Evolutionary conservation across 169 alveolate species (phyloP), one percentile per base, ranked within the genome.

Genomic region (Babesia sp.): DNA sequence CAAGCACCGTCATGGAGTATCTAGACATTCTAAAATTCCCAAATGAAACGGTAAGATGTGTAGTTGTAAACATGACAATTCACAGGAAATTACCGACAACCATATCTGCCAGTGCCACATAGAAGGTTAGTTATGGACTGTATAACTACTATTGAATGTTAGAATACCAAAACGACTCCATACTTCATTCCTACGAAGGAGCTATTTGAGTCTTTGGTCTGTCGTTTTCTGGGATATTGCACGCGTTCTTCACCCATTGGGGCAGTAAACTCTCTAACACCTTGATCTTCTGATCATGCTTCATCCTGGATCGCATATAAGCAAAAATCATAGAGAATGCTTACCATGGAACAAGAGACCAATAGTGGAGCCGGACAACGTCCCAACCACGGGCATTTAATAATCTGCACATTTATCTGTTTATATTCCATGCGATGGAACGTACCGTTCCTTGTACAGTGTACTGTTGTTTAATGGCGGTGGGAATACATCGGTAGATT

Each of bases 331-430:
- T 16, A 59, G 14, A 58, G 12, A 2, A 6, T 31, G 14, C 76
- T 39, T 60, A 71, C 85, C 85, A 74, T 74, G 85, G 76, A 20
- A 66, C 85, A 24, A 46, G 18, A 3, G 58, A 33, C 85, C 85
- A 74, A 80, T 74, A 74, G 69, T 74, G 46, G n/a, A 74, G 56
- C 29, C 53, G 55, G 12, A 68, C 39, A 26, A 66, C 78, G 18
- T 63, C 78, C 85, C 85, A 74, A 39, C 85, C 85, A 7, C 33
- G 39, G 0, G 41, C 59, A 51, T 48, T 63, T 29, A 74, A 56
- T 39, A 74, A 9, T 44, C 85, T 61, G 66, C 16, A 46, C 7
- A 29, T 16, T 34, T 6, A n/a, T 26, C 5, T 29, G 6, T 56
- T 9, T 26, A 29, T 50, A 22, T 50, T 26, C 16, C 33, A 39